Base-by-base conservation (phyloP, 352 stramenopile species). In the Phytophthora litchii region DNA sequence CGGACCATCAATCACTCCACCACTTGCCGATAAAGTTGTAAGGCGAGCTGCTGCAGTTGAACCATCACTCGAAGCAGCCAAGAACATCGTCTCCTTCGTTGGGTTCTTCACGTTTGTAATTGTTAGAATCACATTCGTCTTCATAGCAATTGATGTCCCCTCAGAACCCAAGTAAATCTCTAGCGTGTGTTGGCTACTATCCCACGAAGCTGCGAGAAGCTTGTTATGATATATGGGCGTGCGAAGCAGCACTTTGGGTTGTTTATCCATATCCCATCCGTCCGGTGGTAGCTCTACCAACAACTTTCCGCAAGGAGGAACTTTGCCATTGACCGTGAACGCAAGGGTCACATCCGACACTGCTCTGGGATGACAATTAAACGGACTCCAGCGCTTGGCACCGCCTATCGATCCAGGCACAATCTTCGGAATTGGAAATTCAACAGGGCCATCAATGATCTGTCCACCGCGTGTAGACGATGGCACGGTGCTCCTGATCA, bases 1-100 rank as follows among this genome's bases (percentile, higher is more conserved):
- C 0, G 83, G 83, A 0, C 80, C 83, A 54, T 91, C 78, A 31
- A 92, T 78, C 20, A 91, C 80, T 5, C 77, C 71, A 8, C 73
- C 75, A 49, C 54, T 77, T 4, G 64, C 20, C 0, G 72, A 73
- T 2, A 89, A 58, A 36, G 79, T 91, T 4, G 77, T 91, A 12
- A 92, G 53, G 0, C 77, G 55, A 23, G 70, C 78, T 19, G 49
- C 29, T 9, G 42, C 20, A 6, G 42, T 47, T n/a, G 32, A 35
- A 36, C 14, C 10, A 1, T 57, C 67, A 32, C 9, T 54, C 7
- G 47, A 59, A 4, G 29, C 7, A 21, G 48, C 31, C 34, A 61
- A 56, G 5, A 58, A 47, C 48, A 69, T 72, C 0, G 67, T 86
- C 46, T 88, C 80, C 3, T 72, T 81, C 1, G 54, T 34, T 1